Evolutionary conservation across 2,329 filamentous ascomycete genomes (phyloP).

Genomic region (Alternaria consortialis): DNA sequence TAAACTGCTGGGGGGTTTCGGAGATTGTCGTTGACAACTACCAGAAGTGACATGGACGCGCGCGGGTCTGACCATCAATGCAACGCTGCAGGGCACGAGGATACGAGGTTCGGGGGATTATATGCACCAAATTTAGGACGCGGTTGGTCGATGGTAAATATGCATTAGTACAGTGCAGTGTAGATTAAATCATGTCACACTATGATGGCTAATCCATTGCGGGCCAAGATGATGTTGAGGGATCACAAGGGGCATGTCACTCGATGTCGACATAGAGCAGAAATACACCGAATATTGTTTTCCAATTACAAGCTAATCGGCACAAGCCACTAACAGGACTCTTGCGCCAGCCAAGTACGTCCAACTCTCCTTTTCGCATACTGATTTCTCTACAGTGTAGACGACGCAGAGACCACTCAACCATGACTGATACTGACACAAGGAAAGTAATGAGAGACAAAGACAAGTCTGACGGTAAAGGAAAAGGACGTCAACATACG

Average conservation of each 20-base stretch:
- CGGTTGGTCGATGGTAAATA: slow-evolving; percentile 16
- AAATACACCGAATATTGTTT: slow-evolving; percentile 31
- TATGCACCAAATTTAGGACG: slow-evolving; percentile 13
- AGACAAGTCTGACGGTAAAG: slow-evolving; percentile 31
- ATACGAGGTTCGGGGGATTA: slow-evolving; percentile 11
- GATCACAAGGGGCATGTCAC: neutral
- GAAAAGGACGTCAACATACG: slow-evolving; percentile 34
- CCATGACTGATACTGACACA: slow-evolving; percentile 31
- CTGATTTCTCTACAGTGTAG: slow-evolving; percentile 30
- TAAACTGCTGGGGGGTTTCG: slow-evolving; percentile 10
- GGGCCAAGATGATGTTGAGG: neutral
- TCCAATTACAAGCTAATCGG: slow-evolving; percentile 43
- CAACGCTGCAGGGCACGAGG: slow-evolving; percentile 1
- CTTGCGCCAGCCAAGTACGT: slow-evolving; percentile 41
- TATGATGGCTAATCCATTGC: neutral
- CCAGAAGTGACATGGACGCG: slow-evolving; percentile 17
- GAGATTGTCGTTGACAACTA: slow-evolving; percentile 7
- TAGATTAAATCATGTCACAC: slow-evolving; percentile 2
- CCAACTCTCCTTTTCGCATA: slow-evolving; percentile 14
- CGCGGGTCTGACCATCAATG: slow-evolving; percentile 15
- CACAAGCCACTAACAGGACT: slow-evolving; percentile 33
- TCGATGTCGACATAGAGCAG: neutral
- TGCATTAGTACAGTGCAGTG: slow-evolving; percentile 4
- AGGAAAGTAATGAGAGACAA: slow-evolving; percentile 30
- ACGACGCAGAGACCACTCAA: slow-evolving; percentile 20